Base-by-base conservation (phyloP, 2,329 filamentous ascomycete genomes). In the Colletotrichum sp. region DNA sequence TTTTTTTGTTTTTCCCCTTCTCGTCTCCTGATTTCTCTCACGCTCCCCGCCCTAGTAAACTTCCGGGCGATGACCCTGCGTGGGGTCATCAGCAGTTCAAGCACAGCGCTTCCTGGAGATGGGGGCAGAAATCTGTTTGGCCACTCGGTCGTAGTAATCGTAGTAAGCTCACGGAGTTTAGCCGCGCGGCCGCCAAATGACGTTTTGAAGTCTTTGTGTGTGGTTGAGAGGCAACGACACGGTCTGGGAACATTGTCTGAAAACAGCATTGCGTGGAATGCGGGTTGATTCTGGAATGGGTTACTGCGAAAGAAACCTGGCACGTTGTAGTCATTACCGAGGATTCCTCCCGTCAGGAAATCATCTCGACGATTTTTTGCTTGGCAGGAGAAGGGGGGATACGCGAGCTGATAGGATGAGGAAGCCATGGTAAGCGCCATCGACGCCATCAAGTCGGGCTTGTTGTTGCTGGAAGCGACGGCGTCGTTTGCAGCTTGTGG, bases 401-500 rank as follows among this genome's bases (percentile, higher is more conserved):
- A 52, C 52, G 28, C 18, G 65, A 36, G 16, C 18, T 48, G 52
- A 60, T 34, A 34, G 32, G 58, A 52, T 52, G 16, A 55, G 32
- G 30, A 48, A 68, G 62, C 55, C 62, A 64, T 27, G 34, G 32
- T 32, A 22, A 62, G 70, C 56, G 43, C 70, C 56, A 48, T 64
- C 43, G 62, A 62, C 32, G 70, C 56, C 69, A 58, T 28, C 25
- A 18, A 32, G 68, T 48, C 32, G 32, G 43, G 27, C 18, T 48
- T 55, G 22, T 52, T 39, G 25, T 22, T 34, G 39, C 22, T 30
- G 30, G 43, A n/a, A 7, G 48, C 18, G 69, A 73, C 69, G 64
- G 43, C 56, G 70, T 61, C 69, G 73, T 75, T 75, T 67, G 68
- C 73, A 52, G 65, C 62, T 52, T 52, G n/a, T 52, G 0, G 43